phyloP scores from a whole-genome alignment of 345 rosid species.

The Psidium guajava region DNA sequence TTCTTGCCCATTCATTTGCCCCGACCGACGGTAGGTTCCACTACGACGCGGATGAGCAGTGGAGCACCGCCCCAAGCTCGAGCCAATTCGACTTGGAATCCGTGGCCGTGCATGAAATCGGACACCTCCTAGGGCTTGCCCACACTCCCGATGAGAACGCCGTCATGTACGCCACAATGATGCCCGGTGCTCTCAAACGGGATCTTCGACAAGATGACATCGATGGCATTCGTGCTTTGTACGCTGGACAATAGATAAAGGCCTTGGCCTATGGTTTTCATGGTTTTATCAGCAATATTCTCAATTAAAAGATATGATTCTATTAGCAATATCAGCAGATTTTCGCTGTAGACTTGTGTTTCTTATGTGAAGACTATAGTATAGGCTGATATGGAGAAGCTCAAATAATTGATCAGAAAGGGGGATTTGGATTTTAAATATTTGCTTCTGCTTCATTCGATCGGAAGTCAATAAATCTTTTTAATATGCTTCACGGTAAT shows the following conservation, averaged over 20 bases:
- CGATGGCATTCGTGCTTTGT: background rate
- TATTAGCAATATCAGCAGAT: background rate
- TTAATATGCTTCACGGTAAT: no score
- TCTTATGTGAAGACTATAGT: no score
- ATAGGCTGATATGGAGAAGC: background rate
- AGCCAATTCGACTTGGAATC: background rate
- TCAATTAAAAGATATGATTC: background rate
- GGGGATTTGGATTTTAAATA: no score
- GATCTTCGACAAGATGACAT: background rate
- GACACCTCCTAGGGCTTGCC: background rate
- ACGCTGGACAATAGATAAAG: background rate
- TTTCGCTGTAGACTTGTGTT: no score
- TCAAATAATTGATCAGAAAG: no score
- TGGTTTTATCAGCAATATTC: background rate
- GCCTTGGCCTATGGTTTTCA: background rate
- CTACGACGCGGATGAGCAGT: background rate
- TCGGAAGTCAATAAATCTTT: no score
- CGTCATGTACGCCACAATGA: background rate
- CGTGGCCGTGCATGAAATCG: background rate
- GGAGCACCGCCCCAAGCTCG: background rate
- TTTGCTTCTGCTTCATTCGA: no score
- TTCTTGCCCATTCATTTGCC: background rate
- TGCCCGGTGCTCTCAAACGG: background rate
- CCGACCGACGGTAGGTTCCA: background rate
- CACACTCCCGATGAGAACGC: background rate